A percentile compares a stretch with the other conserved stretches of the same genome.
These are phyloP conservation scores for Xylaria telfairii DNA, from an alignment of 495 filamentous ascomycete species.

Conservation along the genomic window DNA sequence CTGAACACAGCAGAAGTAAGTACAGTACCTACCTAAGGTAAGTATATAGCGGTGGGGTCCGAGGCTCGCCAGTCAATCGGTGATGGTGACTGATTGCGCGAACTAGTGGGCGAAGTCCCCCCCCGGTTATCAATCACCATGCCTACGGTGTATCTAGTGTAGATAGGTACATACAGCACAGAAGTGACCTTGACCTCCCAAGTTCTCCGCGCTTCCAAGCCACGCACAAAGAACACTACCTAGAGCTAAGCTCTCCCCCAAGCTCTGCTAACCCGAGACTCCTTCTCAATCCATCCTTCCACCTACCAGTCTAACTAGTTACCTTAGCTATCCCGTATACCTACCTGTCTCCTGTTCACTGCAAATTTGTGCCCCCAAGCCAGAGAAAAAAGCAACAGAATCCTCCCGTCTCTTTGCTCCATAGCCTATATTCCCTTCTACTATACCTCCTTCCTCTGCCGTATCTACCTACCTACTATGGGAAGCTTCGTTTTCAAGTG, in stretches of 20 bases:
- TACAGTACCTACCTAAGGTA: no score
- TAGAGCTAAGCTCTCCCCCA: constrained; percentile 17
- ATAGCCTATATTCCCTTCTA: background rate
- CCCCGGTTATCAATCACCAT: no score
- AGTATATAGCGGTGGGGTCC: constrained; percentile 4
- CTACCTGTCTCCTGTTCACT: background rate
- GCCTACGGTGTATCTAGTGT: no score
- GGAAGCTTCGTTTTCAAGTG: constrained; percentile 63
- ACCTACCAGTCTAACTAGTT: constrained; percentile 6
- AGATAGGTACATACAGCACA: no score
- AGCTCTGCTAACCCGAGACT: constrained; percentile 14
- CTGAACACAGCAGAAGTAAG: background rate
- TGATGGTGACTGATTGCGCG: background rate
- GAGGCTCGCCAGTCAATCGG: background rate
- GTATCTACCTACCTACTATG: constrained; percentile 41
- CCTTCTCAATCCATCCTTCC: constrained; percentile 11
- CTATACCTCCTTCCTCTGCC: background rate
- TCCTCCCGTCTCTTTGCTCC: background rate
- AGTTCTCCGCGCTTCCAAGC: constrained; percentile 20
- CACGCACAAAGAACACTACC: constrained; percentile 1
- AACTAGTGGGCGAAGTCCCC: constrained; percentile 21
- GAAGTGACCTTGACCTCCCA: background rate
- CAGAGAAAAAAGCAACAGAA: constrained; percentile 6
- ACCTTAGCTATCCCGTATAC: background rate
- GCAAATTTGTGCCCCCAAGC: background rate